Base-by-base conservation (phyloP, 2,329 filamentous ascomycete species). In the Colletotrichum shisoi region DNA sequence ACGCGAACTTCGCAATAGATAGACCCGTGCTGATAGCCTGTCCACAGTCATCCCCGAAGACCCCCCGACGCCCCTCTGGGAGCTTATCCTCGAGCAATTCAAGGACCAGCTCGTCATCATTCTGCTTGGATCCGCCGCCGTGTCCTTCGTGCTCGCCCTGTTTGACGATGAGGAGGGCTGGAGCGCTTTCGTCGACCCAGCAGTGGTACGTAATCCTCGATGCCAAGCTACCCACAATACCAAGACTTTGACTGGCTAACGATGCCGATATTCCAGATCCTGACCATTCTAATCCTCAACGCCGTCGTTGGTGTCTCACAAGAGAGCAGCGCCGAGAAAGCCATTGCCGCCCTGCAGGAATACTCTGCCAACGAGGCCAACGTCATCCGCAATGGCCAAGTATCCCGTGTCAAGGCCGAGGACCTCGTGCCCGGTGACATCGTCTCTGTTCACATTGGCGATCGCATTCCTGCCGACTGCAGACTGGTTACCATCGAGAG, bases 321-420 rank as follows among this genome's bases (percentile, higher is more conserved):
- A 84, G 95, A 99, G 84, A 97, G 92, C 80, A 97, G 94, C 76
- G 95, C 95, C 71, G 95, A 99, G 79, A 97, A 98, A 82, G 95
- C 95, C 58, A 99, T 99, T 77, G 94, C 95, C 31, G 95, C 95
- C 51, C 87, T 99, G 64, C 95, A 99, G 81, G 94, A 99, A 86
- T 99, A 99, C 82, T 98, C 94, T 37, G 95, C 95, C 75, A 99
- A 98, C 80, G 93, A 97, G 79, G 94, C 95, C 73, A 99, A 94
- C 77, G 94, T 96, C 60, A 79, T 97, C 67, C 91, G 95, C 74
- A 89, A 94, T 81, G 93, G 94, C 57, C 87, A 90, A 73, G 83
- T 94, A 70, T 87, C 89, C 71, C 88, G 91, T 72, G 82, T 99
- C 81, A 96, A 95, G 83, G 95, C 95, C n/a, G 95, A 99, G 74